Evolutionary conservation across 1,139 yeast species (phyloP).

Genomic region (Magnusiomyces sp.): DNA sequence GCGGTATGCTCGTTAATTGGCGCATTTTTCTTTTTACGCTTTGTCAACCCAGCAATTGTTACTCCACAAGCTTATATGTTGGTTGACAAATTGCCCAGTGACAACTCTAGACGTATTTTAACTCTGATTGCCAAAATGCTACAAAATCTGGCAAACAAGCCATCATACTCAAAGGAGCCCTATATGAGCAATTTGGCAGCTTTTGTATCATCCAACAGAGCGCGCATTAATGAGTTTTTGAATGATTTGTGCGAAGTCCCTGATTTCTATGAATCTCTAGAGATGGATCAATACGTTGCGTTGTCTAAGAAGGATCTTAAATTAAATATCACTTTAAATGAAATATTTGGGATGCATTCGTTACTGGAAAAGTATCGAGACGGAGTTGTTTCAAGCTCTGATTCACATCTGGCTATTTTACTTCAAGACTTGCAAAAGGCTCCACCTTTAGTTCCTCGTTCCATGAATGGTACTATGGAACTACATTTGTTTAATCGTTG

Average conservation of each 20-base stretch:
- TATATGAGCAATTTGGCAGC: constrained; percentile 29
- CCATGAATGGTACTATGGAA: constrained; percentile 29
- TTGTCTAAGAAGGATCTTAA: constrained; percentile 32
- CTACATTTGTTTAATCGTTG: constrained; percentile 32
- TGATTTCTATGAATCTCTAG: constrained; percentile 36
- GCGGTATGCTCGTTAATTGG: constrained; percentile 59
- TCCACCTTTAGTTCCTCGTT: constrained; percentile 30
- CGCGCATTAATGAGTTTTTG: constrained; percentile 30
- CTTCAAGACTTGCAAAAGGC: constrained; percentile 30
- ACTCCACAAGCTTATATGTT: constrained; percentile 68
- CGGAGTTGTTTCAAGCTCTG: constrained; percentile 17
- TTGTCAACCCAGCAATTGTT: constrained; percentile 85
- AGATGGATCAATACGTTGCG: constrained; percentile 37
- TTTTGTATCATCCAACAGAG: constrained; percentile 30
- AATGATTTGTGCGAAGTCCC: constrained; percentile 36
- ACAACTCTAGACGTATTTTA: constrained; percentile 57
- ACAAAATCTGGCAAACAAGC: constrained; percentile 74
- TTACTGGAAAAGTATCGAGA: constrained; percentile 30
- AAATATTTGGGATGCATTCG: constrained; percentile 34
- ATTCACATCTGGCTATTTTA: constrained; percentile 27
- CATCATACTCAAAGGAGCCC: constrained; percentile 35
- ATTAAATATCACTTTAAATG: constrained; percentile 33
- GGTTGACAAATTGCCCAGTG: constrained; percentile 32
- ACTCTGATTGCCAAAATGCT: constrained; percentile 77
- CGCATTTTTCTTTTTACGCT: constrained; percentile 75